These are phyloP conservation scores for Oryza rufipogon DNA, from an alignment of 176 grass and related monocot genomes.

Conservation along the genomic window DNA sequence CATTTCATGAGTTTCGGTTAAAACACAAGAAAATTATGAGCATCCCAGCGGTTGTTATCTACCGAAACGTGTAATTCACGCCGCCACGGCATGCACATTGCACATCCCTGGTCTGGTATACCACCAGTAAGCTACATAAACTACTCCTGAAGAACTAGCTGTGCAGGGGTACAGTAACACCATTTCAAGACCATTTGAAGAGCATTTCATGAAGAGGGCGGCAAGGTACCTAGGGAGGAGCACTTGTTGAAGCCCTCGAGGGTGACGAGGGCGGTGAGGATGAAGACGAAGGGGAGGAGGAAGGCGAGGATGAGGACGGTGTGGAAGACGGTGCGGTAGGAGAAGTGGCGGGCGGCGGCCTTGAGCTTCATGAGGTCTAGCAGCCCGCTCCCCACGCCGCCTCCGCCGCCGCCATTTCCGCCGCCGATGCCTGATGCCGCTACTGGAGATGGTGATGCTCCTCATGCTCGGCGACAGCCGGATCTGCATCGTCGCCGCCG, in stretches of 20 bases:
- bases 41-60: not conserved
- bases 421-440: not conserved
- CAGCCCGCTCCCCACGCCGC: conserved; percentile 52
- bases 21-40: not conserved
- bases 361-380: conserved; percentile 94
- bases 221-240: conserved; percentile 73
- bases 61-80: not conserved
- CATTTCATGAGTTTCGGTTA: not conserved
- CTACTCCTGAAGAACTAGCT: not conserved
- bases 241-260: conserved; percentile 96
- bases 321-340: conserved; percentile 96
- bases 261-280: conserved; percentile 88
- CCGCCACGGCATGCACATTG: not conserved
- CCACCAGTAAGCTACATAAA: not conserved
- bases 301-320: conserved; percentile 91
- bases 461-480: conserved; percentile 96
- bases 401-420: no score
- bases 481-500: conserved; percentile 94
- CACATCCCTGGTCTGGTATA: not conserved
- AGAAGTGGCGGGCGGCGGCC: conserved; percentile 79
- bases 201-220: not conserved
- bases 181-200: not conserved
- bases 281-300: conserved; percentile 92
- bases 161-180: not conserved
- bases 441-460: conserved; percentile 97